Evolutionary conservation across 805 yeast species (phyloP).

Genomic region (Pichia phayaonensis): DNA sequence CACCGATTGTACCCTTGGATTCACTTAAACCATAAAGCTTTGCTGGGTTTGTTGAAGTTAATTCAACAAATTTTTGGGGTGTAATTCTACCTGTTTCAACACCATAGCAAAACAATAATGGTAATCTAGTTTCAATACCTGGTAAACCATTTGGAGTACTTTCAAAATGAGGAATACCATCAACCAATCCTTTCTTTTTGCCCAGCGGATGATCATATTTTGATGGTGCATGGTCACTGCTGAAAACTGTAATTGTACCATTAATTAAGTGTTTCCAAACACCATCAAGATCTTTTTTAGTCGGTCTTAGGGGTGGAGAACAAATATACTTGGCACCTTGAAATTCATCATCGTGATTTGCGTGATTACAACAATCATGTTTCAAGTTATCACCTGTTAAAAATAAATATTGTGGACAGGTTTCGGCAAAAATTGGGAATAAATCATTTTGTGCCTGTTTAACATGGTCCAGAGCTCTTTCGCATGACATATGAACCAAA

Average conservation of each 20-base stretch:
- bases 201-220: constrained; percentile 34
- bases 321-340: constrained; percentile 42
- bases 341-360: constrained; percentile 28
- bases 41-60: constrained; percentile 38
- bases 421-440: constrained; percentile 38
- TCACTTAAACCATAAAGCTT: constrained; percentile 36
- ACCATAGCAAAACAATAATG: constrained; percentile 35
- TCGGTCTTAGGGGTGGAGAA: constrained; percentile 40
- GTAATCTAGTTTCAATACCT: constrained; percentile 40
- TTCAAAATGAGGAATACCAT: constrained; percentile 33
- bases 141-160: constrained; percentile 41
- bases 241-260: constrained; percentile 38
- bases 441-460: constrained; percentile 33
- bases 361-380: constrained; percentile 12
- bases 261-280: constrained; percentile 38
- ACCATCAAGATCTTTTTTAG: constrained; percentile 31
- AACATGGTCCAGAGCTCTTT: constrained; percentile 33
- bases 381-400: constrained; percentile 33
- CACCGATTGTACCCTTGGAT: constrained; percentile 34
- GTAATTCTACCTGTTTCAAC: constrained; percentile 33
- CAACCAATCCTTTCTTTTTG: constrained; percentile 32
- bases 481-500: constrained; percentile 40
- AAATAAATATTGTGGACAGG: constrained; percentile 42
- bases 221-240: constrained; percentile 40
- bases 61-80: constrained; percentile 36